Percentiles rank a stretch among this genome's conserved stretches.
Conservation (phyloP, 2,329 filamentous ascomycete species). For the Scedosporium dehoogii region DNA sequence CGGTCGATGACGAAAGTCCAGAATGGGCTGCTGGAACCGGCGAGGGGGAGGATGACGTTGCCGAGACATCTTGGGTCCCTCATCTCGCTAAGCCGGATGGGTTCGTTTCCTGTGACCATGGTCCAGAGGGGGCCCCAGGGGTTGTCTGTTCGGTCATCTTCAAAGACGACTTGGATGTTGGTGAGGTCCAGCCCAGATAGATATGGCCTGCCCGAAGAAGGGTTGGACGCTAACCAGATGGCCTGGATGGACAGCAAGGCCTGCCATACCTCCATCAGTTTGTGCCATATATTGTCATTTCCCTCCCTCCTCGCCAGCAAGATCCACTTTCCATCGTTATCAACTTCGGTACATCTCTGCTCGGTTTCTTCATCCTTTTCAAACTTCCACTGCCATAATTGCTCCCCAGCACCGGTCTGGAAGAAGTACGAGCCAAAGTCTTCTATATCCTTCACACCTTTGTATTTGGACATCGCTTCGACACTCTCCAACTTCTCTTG, state of each 20-base stretch:
- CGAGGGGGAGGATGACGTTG: constrained; percentile 27
- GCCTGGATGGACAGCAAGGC: neutral
- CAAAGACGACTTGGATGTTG: constrained; percentile 23
- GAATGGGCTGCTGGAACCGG: constrained; percentile 28
- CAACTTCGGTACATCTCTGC: neutral
- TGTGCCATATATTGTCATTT: constrained; percentile 22
- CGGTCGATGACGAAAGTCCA: constrained; percentile 26
- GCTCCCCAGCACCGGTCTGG: neutral
- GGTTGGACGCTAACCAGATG: constrained; percentile 3
- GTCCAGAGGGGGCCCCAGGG: constrained; percentile 28
- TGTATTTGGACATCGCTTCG: neutral
- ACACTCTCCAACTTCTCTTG: neutral
- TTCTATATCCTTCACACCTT: neutral
- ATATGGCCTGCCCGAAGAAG: constrained; percentile 11
- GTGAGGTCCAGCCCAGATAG: constrained; percentile 12
- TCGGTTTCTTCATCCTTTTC: no score
- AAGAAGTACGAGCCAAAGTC: neutral
- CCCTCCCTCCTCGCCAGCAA: constrained; percentile 24
- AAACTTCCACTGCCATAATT: neutral
- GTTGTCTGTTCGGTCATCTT: constrained; percentile 20
- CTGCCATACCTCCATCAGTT: neutral
- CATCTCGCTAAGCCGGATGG: constrained; percentile 19
- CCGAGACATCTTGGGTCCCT: constrained; percentile 10
- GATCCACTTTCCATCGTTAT: constrained; percentile 10
- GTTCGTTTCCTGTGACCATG: constrained; percentile 20